Evolutionary conservation across 805 yeast genomes (phyloP), one percentile per base, ranked within the genome.

Genomic region (Starmera dryadoides): DNA sequence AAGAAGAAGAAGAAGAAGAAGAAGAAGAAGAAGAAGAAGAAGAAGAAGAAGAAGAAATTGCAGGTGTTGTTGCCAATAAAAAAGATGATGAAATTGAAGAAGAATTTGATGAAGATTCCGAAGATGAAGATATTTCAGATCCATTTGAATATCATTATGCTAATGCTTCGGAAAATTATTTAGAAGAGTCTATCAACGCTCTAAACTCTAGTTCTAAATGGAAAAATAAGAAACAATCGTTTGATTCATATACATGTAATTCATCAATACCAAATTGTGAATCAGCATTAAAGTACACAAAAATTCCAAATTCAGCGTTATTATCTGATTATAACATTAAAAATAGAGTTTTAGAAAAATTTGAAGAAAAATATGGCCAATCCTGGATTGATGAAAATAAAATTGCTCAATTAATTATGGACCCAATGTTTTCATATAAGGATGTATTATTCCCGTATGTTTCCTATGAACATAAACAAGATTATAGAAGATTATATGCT

Each of bases 131-230:
- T 35, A 69, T 63, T 10, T 55, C 60, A 7, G 96, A 91, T 60
- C 86, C 95, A 0, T 88, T 85, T 49, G 85, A 84, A 44, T 53
- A 62, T 11, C 98, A 89, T 57, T 89, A 83, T 59, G 81, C 79
- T 35, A 61, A 66, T 17, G 64, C 73, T 10, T 34, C 61, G 3
- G 64, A 62, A 30, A 29, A 42, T 2, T 46, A 44, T 17, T 58
- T 71, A 4, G 72, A 70, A 2, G 57, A 59, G 10, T 53, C 73
- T 17, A 64, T 60, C 17, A 38, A 44, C 8, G 54, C 56, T 0
- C 56, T 70, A 19, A 43, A 52, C 1, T 45, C 49, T n/a, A 47
- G 40, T 29, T 37, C 47, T 28, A 17, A 56, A 48, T 46, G 58
- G 58, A 48, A 23, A n/a, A 50, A 49, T 62, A 18, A 35, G 32